phyloP scores from a whole-genome alignment of 108 stramenopile genomes.

The Fistulifera solaris region DNA sequence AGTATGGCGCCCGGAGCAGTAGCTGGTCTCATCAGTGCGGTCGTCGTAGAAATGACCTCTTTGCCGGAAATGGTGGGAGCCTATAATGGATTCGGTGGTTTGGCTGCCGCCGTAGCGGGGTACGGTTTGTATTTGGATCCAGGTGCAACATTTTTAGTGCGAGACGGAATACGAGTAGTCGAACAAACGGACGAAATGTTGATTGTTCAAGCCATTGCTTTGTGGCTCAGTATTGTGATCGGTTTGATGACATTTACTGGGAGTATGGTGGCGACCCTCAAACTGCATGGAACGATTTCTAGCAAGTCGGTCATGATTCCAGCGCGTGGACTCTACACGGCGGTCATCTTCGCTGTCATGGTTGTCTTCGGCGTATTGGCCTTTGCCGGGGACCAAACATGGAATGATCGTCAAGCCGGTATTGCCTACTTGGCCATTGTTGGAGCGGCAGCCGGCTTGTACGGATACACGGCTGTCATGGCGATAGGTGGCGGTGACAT shows the following conservation, averaged over 20 bases:
- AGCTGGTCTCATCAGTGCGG: constrained; percentile 27
- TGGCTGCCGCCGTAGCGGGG: constrained; percentile 42
- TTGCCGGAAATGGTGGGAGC: constrained; percentile 51
- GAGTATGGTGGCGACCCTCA: constrained; percentile 67
- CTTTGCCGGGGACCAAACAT: constrained; percentile 27
- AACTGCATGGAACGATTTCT: constrained; percentile 58
- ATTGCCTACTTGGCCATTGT: constrained; percentile 34
- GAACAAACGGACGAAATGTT: constrained; percentile 34
- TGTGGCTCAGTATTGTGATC: constrained; percentile 42
- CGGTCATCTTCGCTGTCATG: constrained; percentile 37
- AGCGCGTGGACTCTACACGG: constrained; percentile 45
- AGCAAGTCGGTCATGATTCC: constrained; percentile 45
- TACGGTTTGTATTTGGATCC: constrained; percentile 46
- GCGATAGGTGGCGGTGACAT: constrained; percentile 80
- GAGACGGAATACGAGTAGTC: constrained; percentile 22
- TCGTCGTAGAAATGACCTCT: constrained; percentile 36
- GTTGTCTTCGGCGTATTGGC: constrained; percentile 32
- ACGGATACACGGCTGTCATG: constrained; percentile 56
- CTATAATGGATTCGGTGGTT: constrained; percentile 47
- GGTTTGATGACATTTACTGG: constrained; percentile 87
- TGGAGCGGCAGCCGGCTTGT: constrained; percentile 37
- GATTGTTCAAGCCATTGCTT: constrained; percentile 53
- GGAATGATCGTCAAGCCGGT: constrained; percentile 43
- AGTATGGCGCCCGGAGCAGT: constrained; percentile 41
- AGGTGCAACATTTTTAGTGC: constrained; percentile 22